These are phyloP conservation scores for Tolypocladium amazonense DNA, from an alignment of 2,329 filamentous ascomycete species.

Conservation along the genomic window DNA sequence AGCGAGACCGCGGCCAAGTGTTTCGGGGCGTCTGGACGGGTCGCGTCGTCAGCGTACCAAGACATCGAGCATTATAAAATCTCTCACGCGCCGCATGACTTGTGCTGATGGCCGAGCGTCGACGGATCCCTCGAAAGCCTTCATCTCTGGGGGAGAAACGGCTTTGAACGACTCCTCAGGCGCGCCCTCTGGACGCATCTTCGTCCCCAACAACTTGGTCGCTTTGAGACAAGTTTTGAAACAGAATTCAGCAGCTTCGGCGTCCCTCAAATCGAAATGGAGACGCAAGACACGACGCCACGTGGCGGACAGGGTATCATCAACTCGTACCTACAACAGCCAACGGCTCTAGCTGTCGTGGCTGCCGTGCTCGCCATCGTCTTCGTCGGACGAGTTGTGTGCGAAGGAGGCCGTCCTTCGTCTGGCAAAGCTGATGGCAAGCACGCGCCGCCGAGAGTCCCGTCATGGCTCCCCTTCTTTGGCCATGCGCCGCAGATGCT, in stretches of 20 bases:
- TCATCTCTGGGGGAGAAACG: not conserved
- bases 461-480: constrained; percentile 24
- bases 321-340: constrained; percentile 8
- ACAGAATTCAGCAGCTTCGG: no score
- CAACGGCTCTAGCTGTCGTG: constrained; percentile 12
- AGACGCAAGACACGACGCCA: not conserved
- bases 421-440: constrained; percentile 3
- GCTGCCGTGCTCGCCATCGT: constrained; percentile 14
- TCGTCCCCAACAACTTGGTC: not conserved
- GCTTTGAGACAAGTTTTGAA: not conserved
- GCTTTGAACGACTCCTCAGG: not conserved
- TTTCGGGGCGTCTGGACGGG: not conserved
- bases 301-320: constrained; percentile 3
- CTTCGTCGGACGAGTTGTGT: constrained; percentile 13
- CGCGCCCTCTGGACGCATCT: not conserved
- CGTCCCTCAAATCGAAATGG: not conserved
- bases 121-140: not conserved
- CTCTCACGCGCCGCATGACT: not conserved
- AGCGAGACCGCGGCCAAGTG: not conserved
- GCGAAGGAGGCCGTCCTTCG: not conserved
- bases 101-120: not conserved
- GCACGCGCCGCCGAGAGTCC: constrained; percentile 13
- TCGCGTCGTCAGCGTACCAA: not conserved
- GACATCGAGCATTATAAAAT: not conserved
- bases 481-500: constrained; percentile 23